Percentiles rank a stretch among this genome's conserved stretches.
Evolutionary conservation across 495 filamentous ascomycete genomes (phyloP).

Genomic region (Podospora bellae-mahoneyi): DNA sequence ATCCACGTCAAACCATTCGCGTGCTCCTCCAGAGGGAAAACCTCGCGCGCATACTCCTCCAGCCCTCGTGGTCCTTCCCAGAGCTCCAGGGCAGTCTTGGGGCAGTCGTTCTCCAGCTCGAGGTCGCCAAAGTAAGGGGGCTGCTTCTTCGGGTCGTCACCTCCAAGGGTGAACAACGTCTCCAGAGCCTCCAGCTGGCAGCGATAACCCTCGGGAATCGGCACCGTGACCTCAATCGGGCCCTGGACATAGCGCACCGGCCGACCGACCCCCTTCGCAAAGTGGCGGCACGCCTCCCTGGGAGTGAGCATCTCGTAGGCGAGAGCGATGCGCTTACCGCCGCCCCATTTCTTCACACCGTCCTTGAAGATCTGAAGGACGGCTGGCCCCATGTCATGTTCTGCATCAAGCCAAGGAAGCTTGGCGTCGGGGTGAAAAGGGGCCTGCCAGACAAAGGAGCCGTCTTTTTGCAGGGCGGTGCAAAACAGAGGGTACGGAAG

Average conservation of each 20-base stretch:
- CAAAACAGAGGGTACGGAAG: conserved; percentile 90
- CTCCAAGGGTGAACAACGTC: conserved; percentile 57
- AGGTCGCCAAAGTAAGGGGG: conserved; percentile 54
- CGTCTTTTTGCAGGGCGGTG: conserved; percentile 80
- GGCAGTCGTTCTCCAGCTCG: conserved; percentile 57
- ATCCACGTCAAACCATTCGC: conserved; percentile 94
- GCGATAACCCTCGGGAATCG: conserved; percentile 83
- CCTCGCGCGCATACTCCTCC: conserved; percentile 93
- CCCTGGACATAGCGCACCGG: conserved; percentile 72
- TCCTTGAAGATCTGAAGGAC: conserved; percentile 95
- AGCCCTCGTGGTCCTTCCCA: conserved; percentile 91
- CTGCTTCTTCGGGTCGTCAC: conserved; percentile 52
- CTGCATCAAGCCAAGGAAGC: conserved; percentile 94
- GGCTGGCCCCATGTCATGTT: conserved; percentile 94
- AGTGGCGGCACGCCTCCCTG: conserved; percentile 72
- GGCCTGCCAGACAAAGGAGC: conserved; percentile 88
- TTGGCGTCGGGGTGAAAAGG: conserved; percentile 86
- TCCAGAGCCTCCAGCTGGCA: conserved; percentile 77
- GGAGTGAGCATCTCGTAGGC: conserved; percentile 91
- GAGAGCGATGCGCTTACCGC: conserved; percentile 84
- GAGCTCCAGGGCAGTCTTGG: conserved; percentile 67
- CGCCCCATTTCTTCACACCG: conserved; percentile 83
- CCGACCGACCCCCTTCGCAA: conserved; percentile 71
- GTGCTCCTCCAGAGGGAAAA: conserved; percentile 90
- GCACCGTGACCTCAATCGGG: conserved; percentile 78